These are phyloP conservation scores for Aspergillus udagawae DNA, from an alignment of 2,329 filamentous ascomycete genomes.

Conservation along the genomic window DNA sequence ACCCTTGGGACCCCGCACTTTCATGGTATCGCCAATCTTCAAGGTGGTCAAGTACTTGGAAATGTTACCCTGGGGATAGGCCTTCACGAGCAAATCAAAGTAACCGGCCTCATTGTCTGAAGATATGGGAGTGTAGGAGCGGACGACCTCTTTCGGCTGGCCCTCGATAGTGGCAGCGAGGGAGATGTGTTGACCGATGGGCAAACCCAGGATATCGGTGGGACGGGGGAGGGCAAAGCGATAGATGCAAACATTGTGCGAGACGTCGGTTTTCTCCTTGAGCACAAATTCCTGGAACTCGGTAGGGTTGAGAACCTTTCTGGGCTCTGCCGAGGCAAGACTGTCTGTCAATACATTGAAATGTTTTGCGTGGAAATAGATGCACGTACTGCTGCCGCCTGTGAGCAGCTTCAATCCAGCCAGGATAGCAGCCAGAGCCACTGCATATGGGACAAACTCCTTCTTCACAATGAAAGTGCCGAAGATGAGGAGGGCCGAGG, in stretches of 20 bases:
- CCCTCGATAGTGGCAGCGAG: conserved; percentile 80
- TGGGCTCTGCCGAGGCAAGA: conserved; percentile 53
- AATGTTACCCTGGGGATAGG: conserved; percentile 96
- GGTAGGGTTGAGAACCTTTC: conserved; percentile 81
- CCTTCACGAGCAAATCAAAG: conserved; percentile 97
- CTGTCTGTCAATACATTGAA: conserved; percentile 8
- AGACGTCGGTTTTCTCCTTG: conserved; percentile 90
- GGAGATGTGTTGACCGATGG: conserved; percentile 98
- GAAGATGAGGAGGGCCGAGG: conserved; percentile 71
- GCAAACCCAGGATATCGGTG: conserved; percentile 82
- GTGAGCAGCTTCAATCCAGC: conserved; percentile 68
- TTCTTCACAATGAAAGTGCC: conserved; percentile 74
- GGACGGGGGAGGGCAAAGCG: conserved; percentile 80
- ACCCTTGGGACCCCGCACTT: conserved; percentile 90
- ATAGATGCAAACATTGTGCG: conserved; percentile 98
- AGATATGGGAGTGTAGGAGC: conserved; percentile 89
- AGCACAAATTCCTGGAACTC: conserved; percentile 90
- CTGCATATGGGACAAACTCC: conserved; percentile 70
- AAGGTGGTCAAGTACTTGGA: conserved; percentile 85
- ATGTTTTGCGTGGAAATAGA: conserved; percentile 1
- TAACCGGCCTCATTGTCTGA: conserved; percentile 84
- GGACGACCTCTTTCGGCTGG: conserved; percentile 74
- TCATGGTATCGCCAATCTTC: conserved; percentile 79
- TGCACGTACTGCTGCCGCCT: conserved; percentile 62
- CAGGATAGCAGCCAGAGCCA: conserved; percentile 61